Evolutionary conservation across 495 filamentous ascomycete genomes (phyloP), one percentile per base, ranked within the genome.

Genomic region (Amorphotheca resinae): DNA sequence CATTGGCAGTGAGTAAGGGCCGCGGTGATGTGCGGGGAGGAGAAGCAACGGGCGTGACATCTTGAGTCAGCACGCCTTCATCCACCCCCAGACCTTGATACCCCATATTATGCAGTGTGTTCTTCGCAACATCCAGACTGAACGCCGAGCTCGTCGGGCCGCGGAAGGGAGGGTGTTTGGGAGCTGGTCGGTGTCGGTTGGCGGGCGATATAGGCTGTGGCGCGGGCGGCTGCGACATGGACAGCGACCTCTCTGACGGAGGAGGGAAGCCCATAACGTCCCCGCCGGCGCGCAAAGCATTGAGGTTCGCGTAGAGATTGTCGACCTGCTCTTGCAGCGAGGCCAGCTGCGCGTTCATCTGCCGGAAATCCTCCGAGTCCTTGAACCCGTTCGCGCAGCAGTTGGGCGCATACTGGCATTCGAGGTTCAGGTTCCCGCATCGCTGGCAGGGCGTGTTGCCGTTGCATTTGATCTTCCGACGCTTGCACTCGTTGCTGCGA

Each of bases 401-500:
- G 59, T 94, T 95, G 3, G 87, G 84, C 21, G 87, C 79, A 72
- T 95, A 95, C 48, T 89, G 69, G 56, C 87, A 93, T 50, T 80
- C 75, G 34, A 91, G 72, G 34, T 69, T 73, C 50, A 89, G 76
- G 46, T 88, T 81, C 36, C 87, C 87, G 59, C 87, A 94, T 41
- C 87, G 73, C 49, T 81, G 76, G 50, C 87, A 94, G 0, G 87
- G 87, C 0, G 67, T 75, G 53, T 91, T 71, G 32, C 87, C 87
- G 59, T 91, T 89, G 63, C 87, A 94, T 57, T 91, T 91, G 61
- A 94, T 93, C 63, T 94, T 93, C 38, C 86, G 77, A 18, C 84
- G 70, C 53, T 91, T 93, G 63, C 86, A 93, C 57, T 89, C 84
- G 50, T 87, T 89, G 55, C 82, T 86, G 38, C 12, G 14, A 33